Percentiles rank a stretch among this genome's conserved stretches.
Evolutionary conservation across 768 basidiomycete species (phyloP).

Genomic region (Termitomyces sp.): DNA sequence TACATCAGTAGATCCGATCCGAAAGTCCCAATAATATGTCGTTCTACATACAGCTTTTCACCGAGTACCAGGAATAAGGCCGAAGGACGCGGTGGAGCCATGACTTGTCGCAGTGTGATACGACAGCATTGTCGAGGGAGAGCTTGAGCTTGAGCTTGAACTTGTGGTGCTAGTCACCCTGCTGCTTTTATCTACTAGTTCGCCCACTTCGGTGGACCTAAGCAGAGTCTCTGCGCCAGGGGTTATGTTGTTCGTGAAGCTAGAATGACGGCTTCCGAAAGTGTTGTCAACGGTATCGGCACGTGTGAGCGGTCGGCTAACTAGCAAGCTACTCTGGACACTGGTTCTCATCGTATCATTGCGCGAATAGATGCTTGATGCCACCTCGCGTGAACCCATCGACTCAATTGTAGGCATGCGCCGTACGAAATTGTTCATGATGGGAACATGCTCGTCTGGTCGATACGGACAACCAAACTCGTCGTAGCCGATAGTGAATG

Average conservation of each 20-base stretch:
- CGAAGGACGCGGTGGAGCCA: constrained; percentile 4
- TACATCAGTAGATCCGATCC: constrained; percentile 8
- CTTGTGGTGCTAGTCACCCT: constrained; percentile 6
- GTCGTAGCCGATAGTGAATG: constrained; percentile 38
- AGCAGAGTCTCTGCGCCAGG: constrained; percentile 28
- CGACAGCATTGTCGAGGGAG: constrained; percentile 18
- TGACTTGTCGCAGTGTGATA: constrained; percentile 23
- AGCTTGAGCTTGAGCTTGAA: constrained; percentile 14
- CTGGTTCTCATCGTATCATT: constrained; percentile 18
- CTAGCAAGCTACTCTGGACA: constrained; percentile 20
- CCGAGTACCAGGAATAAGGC: not conserved
- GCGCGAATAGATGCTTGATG: constrained; percentile 22
- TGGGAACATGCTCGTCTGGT: constrained; percentile 49
- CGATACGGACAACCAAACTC: constrained; percentile 46
- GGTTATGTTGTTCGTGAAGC: constrained; percentile 32
- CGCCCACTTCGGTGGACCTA: constrained; percentile 31
- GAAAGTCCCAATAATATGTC: constrained; percentile 1
- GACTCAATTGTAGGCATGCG: constrained; percentile 85
- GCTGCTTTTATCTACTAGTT: constrained; percentile 25
- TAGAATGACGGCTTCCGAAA: constrained; percentile 31
- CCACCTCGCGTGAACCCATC: constrained; percentile 62
- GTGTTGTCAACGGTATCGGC: constrained; percentile 31
- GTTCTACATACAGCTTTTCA: not conserved
- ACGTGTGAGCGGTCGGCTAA: constrained; percentile 39
- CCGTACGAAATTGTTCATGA: constrained; percentile 61